Evolutionary conservation across 208 protist genomes (phyloP).

Genomic region (Angomonas ambiguus): DNA sequence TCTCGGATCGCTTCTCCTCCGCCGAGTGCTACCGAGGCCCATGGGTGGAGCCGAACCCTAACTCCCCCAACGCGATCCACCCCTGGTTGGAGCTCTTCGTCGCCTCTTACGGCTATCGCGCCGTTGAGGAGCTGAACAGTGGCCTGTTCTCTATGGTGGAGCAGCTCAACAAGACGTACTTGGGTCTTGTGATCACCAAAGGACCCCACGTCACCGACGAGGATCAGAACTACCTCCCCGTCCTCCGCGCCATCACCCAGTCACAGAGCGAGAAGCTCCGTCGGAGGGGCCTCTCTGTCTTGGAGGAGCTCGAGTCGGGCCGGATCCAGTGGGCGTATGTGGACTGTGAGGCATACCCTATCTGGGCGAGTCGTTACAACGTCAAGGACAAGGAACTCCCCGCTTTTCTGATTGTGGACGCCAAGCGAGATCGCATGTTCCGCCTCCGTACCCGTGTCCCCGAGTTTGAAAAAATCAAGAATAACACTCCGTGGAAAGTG

Average conservation of each 20-base stretch:
- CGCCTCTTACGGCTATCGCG: conserved; percentile 54
- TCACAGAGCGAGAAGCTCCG: conserved; percentile 25
- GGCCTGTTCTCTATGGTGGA: conserved; percentile 43
- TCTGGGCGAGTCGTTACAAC: conserved; percentile 64
- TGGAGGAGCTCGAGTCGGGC: conserved; percentile 23
- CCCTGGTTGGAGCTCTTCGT: conserved; percentile 42
- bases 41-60: conserved; percentile 43
- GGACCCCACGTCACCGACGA: conserved; percentile 22
- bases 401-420: conserved; percentile 75
- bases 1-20: conserved; percentile 50
- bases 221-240: conserved; percentile 58
- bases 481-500: conserved; percentile 48
- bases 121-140: conserved; percentile 56
- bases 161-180: conserved; percentile 42
- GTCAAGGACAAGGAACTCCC: conserved; percentile 53
- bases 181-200: conserved; percentile 60
- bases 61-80: background rate
- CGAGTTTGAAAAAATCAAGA: conserved; percentile 64
- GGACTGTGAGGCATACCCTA: conserved; percentile 30
- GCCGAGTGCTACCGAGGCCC: conserved; percentile 61
- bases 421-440: conserved; percentile 61
- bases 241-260: conserved; percentile 70
- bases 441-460: conserved; percentile 48
- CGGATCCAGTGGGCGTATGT: conserved; percentile 59
- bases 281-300: conserved; percentile 12